phyloP scores from a whole-genome alignment of 306 rosid genomes.

The Gillenia trifoliata region DNA sequence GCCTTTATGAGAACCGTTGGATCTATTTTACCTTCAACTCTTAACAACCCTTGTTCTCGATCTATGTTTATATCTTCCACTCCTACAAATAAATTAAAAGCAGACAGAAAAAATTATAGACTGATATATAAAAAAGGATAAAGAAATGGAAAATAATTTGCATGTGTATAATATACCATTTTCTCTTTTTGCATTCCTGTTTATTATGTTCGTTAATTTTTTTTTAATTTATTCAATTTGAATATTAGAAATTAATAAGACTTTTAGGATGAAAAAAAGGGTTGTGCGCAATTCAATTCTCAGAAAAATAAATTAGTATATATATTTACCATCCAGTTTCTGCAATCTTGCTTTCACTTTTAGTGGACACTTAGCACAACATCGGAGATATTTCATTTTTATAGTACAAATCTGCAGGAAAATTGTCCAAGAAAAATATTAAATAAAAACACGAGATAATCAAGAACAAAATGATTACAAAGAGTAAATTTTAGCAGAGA shows the following conservation, averaged over 20 bases:
- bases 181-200: too few species aligned
- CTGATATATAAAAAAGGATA: too few species aligned
- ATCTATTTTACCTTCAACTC: conserved; percentile 13
- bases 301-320: too few species aligned
- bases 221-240: too few species aligned
- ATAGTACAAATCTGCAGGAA: conserved; percentile 11
- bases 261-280: too few species aligned
- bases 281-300: too few species aligned
- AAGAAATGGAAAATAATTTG: too few species aligned
- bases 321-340: conserved; percentile 12
- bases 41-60: conserved; percentile 15
- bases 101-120: background rate
- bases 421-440: background rate
- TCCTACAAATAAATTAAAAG: background rate
- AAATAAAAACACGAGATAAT: background rate
- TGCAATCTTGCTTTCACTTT: conserved; percentile 10
- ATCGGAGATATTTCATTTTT: background rate
- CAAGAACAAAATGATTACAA: background rate
- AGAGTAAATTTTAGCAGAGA: background rate
- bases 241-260: too few species aligned
- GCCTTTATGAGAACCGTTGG: background rate
- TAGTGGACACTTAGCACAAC: conserved; percentile 2
- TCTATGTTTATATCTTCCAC: conserved; percentile 7
- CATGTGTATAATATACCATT: too few species aligned
- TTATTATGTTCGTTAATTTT: too few species aligned